Conservation (phyloP, 2,329 filamentous ascomycete species). For the Huntiella abstrusa region DNA sequence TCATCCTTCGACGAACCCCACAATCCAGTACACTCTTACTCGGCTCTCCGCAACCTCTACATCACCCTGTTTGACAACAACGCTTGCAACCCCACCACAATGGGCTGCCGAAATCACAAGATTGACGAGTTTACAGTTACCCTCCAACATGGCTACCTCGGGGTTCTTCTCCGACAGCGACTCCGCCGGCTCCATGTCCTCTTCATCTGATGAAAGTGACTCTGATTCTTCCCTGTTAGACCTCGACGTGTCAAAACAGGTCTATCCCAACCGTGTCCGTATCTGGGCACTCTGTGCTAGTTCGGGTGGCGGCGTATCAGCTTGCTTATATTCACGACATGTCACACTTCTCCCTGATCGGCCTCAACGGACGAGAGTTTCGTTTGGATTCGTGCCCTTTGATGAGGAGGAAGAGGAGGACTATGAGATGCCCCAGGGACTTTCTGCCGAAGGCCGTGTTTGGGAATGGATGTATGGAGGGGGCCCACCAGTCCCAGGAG, state of each 20-base stretch:
- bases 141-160: constrained; percentile 26
- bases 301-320: constrained; percentile 32
- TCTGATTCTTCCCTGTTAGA: constrained; percentile 17
- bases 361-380: constrained; percentile 19
- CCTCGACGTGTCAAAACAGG: constrained; percentile 21
- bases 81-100: constrained; percentile 17
- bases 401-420: neutral
- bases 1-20: constrained; percentile 17
- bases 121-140: constrained; percentile 25
- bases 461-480: constrained; percentile 42
- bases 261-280: constrained; percentile 30
- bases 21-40: constrained; percentile 32
- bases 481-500: constrained; percentile 27
- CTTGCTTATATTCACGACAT: constrained; percentile 30
- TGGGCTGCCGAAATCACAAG: constrained; percentile 31
- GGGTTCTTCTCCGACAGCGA: constrained; percentile 19
- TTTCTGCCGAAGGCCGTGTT: constrained; percentile 27
- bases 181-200: constrained; percentile 5
- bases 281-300: constrained; percentile 35
- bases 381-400: constrained; percentile 18
- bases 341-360: constrained; percentile 30
- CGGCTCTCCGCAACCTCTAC: constrained; percentile 33
- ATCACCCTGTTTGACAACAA: constrained; percentile 31
- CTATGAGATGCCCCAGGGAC: neutral
- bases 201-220: constrained; percentile 12